Evolutionary conservation across 164 flowering plant species (phyloP).

Genomic region (Protea cynaroides): DNA sequence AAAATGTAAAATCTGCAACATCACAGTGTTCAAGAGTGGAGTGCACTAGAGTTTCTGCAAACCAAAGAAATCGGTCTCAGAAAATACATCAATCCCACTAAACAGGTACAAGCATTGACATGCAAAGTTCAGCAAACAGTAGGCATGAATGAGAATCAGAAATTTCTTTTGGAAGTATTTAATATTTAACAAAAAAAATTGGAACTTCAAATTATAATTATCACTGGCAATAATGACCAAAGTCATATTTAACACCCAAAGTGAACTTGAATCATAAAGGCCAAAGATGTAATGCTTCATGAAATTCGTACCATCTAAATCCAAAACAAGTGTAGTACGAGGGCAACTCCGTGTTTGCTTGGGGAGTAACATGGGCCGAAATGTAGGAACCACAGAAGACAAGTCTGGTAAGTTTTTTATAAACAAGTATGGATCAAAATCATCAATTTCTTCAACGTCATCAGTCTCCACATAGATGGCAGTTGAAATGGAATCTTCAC

Average conservation of each 20-base stretch:
- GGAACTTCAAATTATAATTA: no score
- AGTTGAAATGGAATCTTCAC: constrained; percentile 48
- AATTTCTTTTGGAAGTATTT: no score
- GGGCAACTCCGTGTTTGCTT: constrained; percentile 98
- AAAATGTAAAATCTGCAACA: constrained; percentile 90
- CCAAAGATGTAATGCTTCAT: neutral
- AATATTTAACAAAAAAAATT: no score
- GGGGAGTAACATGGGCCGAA: constrained; percentile 75
- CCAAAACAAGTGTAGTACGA: constrained; percentile 87
- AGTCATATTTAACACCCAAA: neutral
- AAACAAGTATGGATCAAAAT: constrained; percentile 91
- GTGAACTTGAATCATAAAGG: neutral
- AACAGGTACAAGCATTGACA: no score
- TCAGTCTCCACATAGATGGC: constrained; percentile 55
- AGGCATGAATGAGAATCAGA: no score
- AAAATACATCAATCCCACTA: no score
- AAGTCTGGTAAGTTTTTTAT: constrained; percentile 84
- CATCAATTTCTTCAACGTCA: constrained; percentile 68
- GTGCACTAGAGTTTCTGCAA: constrained; percentile 92
- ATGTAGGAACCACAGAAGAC: constrained; percentile 78
- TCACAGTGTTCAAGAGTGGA: constrained; percentile 81
- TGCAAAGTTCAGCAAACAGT: no score
- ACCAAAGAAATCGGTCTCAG: neutral
- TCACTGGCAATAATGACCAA: neutral
- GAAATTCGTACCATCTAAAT: constrained; percentile 79